Base-by-base conservation (phyloP, 139 green algal species). In the Chlamydomonas incerta region DNA sequence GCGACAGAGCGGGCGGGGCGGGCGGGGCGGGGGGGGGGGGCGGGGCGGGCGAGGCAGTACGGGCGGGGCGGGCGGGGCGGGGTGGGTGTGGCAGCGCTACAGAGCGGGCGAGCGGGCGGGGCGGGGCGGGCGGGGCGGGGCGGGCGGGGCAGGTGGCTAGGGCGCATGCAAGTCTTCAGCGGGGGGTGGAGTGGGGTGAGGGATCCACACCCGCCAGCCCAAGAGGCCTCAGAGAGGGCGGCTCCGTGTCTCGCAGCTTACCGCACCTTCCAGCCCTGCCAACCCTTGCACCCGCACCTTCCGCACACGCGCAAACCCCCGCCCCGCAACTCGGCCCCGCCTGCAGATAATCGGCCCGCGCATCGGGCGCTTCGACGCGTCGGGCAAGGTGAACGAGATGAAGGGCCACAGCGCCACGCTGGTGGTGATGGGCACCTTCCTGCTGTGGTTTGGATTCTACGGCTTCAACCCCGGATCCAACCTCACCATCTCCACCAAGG, bases 281-380 rank as follows among this genome's bases (percentile, higher is more conserved):
- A 20, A n/a, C n/a, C n/a, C n/a, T 57, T 57, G 14, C 50, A 29
- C 58, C 58, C 18, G 58, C 58, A 28, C 23, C 5, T 66, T 66
- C 58, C 58, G 18, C 13, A 20, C 23, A 67, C 15, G 5, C 41
- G 41, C 41, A 13, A 50, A 34, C 62, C 24, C 28, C 23, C 62
- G 2, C 62, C 62, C 3, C 28, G 2, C 62, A 20, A 13, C 60
- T 15, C 60, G 18, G 2, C 2, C 60, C 63, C 20, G 18, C 17
- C 4, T 5, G 17, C 66, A 82, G 69, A 93, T 99, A 33, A 87
- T 99, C 28, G 97, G 97, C 0, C 96, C 96, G 15, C 93, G 96
- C 76, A 92, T 96, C 14, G 96, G 96, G 17, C 93, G 96, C 66
- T 99, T 98, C 80, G 90, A 72, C 58, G 82, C 58, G 9, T 72